Percentiles rank a stretch among this genome's conserved stretches.
phyloP scores from a whole-genome alignment of 345 rosid genomes.

The Trapa incisa region DNA sequence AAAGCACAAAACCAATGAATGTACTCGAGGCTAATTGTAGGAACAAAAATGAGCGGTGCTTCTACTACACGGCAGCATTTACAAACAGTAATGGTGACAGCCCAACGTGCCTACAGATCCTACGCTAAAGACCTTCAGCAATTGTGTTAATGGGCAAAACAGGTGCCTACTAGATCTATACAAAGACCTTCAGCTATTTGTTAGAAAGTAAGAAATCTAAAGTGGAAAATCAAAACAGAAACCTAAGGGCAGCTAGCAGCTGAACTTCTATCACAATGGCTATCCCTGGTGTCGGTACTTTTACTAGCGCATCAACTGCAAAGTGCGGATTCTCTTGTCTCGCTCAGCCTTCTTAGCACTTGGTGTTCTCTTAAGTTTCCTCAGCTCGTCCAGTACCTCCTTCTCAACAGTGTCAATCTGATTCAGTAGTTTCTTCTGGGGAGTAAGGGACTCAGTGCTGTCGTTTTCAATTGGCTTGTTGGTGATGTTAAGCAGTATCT shows the following conservation, averaged over 20 bases:
- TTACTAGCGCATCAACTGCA: constrained; percentile 65
- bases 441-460: constrained; percentile 51
- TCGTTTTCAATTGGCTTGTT: constrained; percentile 27
- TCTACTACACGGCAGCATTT: no score
- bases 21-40: no score
- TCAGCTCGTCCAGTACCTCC: constrained; percentile 59
- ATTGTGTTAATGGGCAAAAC: constrained; percentile 6
- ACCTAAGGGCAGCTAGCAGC: neutral
- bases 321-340: constrained; percentile 46
- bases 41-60: no score
- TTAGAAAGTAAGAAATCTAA: constrained; percentile 1
- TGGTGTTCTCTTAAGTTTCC: constrained; percentile 57
- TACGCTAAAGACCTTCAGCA: neutral
- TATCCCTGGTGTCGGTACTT: neutral
- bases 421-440: constrained; percentile 69
- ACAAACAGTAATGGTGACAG: no score
- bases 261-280: neutral
- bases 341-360: constrained; percentile 49
- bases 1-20: no score
- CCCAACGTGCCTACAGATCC: no score
- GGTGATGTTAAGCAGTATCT: constrained; percentile 41
- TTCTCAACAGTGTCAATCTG: constrained; percentile 70
- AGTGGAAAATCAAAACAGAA: neutral
- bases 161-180: constrained; percentile 7
- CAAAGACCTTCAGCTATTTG: constrained; percentile 5